Evolutionary conservation across 192 early-diverging fungal genomes (phyloP), one percentile per base, ranked within the genome.

Genomic region (Backusella liffmaniae): DNA sequence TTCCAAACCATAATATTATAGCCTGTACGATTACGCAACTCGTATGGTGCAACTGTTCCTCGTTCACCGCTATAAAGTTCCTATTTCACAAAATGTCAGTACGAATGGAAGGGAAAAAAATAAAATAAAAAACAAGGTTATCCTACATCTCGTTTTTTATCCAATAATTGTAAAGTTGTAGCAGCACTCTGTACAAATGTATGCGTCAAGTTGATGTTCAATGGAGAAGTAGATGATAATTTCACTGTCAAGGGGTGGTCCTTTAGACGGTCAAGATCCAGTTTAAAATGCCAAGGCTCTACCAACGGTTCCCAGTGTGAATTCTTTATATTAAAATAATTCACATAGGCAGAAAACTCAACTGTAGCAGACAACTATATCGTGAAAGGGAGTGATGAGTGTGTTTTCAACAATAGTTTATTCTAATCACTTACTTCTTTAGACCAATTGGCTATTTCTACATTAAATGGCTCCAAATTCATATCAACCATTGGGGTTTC

Each of bases 271-370:
- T 68, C 26, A 5, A 83, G 73, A 46, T 88, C 84, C 13, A 93
- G 62, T 6, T 84, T 80, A 71, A 94, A 92, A 49, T 93, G 84
- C 93, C 94, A 97, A 7, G 93, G 95, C 81, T 99, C 98, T 18
- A 98, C 73, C 46, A 99, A 77, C 3, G 98, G 96, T 80, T 99
- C 98, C 98, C 98, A 99, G 80, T 98, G 97, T 32, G 97, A 98
- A 82, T 96, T 97, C 76, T 95, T 94, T 41, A 97, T 85, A 85
- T 99, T 98, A 73, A 97, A 99, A 82, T 94, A 97, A 79, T 98
- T 98, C 42, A 92, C 88, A 69, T 92, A 90, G 51, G 96, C 77
- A 39, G 86, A 80, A 4, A 98, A 80, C 6, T 89, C 86, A 4
- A 88, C 89, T 74, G 93, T 90, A 16, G 95, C 86, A 23, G 67